Conservation (phyloP, 1,284 basidiomycete species). For the Irpex sp. region DNA sequence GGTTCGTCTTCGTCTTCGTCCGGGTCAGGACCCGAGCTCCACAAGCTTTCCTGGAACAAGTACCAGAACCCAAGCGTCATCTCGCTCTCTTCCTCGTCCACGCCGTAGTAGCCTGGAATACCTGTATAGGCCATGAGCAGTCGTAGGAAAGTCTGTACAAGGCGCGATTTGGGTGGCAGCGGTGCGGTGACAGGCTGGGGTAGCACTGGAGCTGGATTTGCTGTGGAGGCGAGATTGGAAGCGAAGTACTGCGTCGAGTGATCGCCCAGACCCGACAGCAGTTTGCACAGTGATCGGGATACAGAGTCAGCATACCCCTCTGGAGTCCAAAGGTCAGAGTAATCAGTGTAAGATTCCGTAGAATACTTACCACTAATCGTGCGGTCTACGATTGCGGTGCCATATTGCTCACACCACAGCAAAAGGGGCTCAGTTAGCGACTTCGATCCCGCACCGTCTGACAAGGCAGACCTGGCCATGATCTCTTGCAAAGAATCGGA, state of each 20-base stretch:
- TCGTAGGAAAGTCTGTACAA: constrained; percentile 69
- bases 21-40: constrained; percentile 52
- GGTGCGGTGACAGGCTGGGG: constrained; percentile 15
- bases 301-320: constrained; percentile 48
- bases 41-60: constrained; percentile 82
- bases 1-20: constrained; percentile 30
- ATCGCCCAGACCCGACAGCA: constrained; percentile 78
- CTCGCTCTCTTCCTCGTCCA: constrained; percentile 84
- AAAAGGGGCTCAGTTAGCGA: constrained; percentile 81
- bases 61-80: constrained; percentile 87
- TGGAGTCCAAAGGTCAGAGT: constrained; percentile 11
- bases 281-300: constrained; percentile 71
- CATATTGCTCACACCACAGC: constrained; percentile 63
- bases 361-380: constrained; percentile 37
- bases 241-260: constrained; percentile 83
- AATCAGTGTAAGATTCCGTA: background rate
- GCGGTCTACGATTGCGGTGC: constrained; percentile 48
- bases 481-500: constrained; percentile 77
- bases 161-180: constrained; percentile 39
- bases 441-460: constrained; percentile 66
- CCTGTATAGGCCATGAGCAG: constrained; percentile 74
- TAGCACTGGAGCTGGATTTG: constrained; percentile 18
- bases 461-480: constrained; percentile 67
- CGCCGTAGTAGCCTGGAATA: constrained; percentile 71
- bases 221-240: constrained; percentile 51